These are phyloP conservation scores for Onygenales sp. DNA, from an alignment of 2,329 filamentous ascomycete genomes.

Conservation along the genomic window DNA sequence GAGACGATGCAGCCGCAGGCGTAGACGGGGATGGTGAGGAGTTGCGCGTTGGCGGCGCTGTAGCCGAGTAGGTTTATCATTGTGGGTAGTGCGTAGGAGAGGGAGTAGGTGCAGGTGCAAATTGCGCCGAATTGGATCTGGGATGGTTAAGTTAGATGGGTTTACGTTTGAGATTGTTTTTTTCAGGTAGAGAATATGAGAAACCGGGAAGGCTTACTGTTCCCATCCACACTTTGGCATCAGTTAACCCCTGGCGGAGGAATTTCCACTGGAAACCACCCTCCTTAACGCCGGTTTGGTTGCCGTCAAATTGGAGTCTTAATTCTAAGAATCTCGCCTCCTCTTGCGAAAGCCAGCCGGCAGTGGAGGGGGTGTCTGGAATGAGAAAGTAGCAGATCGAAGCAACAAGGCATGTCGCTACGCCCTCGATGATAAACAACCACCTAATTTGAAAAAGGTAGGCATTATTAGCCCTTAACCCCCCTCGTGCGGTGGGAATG, in stretches of 20 bases:
- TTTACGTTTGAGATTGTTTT: not conserved
- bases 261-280: not conserved
- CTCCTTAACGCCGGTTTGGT: not conserved
- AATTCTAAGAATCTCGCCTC: not conserved
- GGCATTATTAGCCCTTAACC: not conserved
- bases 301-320: not conserved
- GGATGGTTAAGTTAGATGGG: not conserved
- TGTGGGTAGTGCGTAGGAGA: constrained; percentile 14
- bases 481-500: not conserved
- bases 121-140: constrained; percentile 4
- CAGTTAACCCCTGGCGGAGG: not conserved
- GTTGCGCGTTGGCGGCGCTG: constrained; percentile 15
- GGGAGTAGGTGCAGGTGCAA: constrained; percentile 4
- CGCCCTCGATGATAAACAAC: constrained; percentile 2
- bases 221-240: not conserved
- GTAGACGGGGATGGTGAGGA: constrained; percentile 19
- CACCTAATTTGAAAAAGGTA: not conserved
- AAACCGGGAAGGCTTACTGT: not conserved
- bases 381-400: not conserved
- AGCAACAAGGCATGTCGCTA: not conserved
- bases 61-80: constrained; percentile 14
- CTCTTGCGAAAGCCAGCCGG: not conserved
- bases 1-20: constrained; percentile 11
- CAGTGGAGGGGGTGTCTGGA: not conserved
- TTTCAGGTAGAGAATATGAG: not conserved